Conservation (phyloP, 192 early-diverging fungal species). For the Cetraspora pellucida region DNA sequence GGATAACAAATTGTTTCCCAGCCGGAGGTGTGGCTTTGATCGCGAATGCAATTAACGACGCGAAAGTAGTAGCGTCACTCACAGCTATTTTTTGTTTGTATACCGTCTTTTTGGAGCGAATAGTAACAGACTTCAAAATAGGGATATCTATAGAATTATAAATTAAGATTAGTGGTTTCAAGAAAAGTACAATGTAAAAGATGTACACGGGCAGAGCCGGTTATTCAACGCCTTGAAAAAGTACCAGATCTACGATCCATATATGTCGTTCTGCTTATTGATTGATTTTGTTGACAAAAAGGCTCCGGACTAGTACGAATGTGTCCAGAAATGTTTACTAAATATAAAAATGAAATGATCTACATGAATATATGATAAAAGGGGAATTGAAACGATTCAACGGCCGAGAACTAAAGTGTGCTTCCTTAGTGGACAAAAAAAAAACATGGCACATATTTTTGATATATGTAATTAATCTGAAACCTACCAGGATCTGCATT, state of each 20-base stretch:
- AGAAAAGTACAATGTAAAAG: not conserved
- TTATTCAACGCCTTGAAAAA: not conserved
- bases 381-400: not conserved
- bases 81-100: slow-evolving; percentile 30
- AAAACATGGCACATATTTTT: too few species aligned
- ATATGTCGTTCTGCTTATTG: not conserved
- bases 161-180: not conserved
- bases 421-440: too few species aligned
- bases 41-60: not conserved
- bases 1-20: slow-evolving; percentile 28
- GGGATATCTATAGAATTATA: not conserved
- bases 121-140: not conserved
- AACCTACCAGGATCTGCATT: not conserved
- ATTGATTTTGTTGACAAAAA: not conserved
- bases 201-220: not conserved
- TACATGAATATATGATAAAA: not conserved
- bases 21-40: not conserved
- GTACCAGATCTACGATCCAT: not conserved
- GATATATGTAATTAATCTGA: not conserved
- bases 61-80: not conserved
- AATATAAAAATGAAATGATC: not conserved
- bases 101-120: not conserved
- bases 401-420: not conserved
- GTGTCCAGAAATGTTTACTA: not conserved
- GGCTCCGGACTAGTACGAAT: not conserved